Base-by-base conservation (phyloP, 805 yeast genomes). In the Lipomyces spencermartinsiae region DNA sequence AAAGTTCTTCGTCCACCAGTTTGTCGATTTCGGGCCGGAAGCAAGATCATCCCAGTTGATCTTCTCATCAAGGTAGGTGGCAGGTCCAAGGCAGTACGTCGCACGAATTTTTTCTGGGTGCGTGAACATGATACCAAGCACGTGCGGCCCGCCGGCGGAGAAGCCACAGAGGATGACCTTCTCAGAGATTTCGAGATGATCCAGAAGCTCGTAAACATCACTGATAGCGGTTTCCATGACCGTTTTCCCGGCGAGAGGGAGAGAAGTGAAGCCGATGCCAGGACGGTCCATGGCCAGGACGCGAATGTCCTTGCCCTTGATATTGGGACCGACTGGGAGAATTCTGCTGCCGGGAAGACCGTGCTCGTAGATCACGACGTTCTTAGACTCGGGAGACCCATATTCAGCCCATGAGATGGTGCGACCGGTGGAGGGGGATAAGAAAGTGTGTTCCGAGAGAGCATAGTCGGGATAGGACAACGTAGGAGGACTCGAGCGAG, bases 71-170 rank as follows among this genome's bases (percentile, higher is more conserved):
- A 69, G 62, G 61, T 69, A 69, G 4, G 66, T 22, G 22, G 72
- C 72, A 14, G 72, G 69, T 1, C 72, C 72, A 31, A 69, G 64
- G 39, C 69, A 66, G 66, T 63, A 69, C 19, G 65, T 61, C 37
- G 64, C 55, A 4, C 62, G 58, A 31, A 69, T 62, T 8, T 51
- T 29, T 35, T 69, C 72, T 39, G 72, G 72, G 55, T 39, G 60
- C 29, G 68, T 62, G 53, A 59, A 55, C 64, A 69, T 35, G 61
- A 68, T 63, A 4, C 62, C 71, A 34, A 69, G 64, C 10, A 69
- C 72, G 59, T 69, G 72, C 8, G 72, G 71, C 10, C 72, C 72
- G 6, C 72, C 72, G 34, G 72, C 72, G 12, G 72, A 69, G 64
- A 69, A 69, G 14, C 72, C 72, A 66, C 65, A 61, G 58, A 69